A percentile compares a stretch with the other conserved stretches of the same genome.
phyloP scores from a whole-genome alignment of 2,329 filamentous ascomycete genomes.

The Clarireedia homoeocarpa region DNA sequence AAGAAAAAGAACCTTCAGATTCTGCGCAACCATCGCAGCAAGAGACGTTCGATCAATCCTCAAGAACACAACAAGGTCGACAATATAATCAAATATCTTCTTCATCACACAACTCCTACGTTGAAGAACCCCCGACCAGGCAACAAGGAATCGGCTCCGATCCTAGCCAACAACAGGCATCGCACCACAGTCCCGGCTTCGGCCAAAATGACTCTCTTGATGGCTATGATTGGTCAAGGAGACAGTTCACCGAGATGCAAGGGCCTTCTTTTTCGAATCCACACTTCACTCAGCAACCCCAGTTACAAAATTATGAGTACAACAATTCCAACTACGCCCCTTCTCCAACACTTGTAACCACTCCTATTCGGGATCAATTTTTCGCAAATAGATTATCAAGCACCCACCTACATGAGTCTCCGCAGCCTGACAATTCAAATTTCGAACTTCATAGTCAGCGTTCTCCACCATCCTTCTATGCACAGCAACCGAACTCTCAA shows the following conservation, averaged over 20 bases:
- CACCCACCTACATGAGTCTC: constrained; percentile 4
- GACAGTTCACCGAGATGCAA: neutral
- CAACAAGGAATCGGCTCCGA: neutral
- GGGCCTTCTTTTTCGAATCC: neutral
- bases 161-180: neutral
- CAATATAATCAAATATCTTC: constrained; percentile 2
- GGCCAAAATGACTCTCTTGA: neutral
- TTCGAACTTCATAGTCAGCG: constrained; percentile 4
- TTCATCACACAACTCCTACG: neutral
- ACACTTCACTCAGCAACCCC: constrained; percentile 1
- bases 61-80: neutral
- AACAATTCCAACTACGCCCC: constrained; percentile 8
- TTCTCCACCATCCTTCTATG: constrained; percentile 1
- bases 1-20: neutral
- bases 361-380: constrained; percentile 5
- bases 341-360: constrained; percentile 7
- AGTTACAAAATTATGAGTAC: constrained; percentile 4
- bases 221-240: neutral
- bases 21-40: neutral
- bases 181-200: neutral
- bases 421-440: constrained; percentile 2
- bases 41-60: neutral
- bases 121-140: neutral
- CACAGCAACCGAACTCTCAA: neutral
- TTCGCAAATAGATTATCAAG: constrained; percentile 3